Percentiles rank a stretch among this genome's conserved stretches.
Evolutionary conservation across 2,329 filamentous ascomycete genomes (phyloP).

Genomic region (Cladosporium phlei): DNA sequence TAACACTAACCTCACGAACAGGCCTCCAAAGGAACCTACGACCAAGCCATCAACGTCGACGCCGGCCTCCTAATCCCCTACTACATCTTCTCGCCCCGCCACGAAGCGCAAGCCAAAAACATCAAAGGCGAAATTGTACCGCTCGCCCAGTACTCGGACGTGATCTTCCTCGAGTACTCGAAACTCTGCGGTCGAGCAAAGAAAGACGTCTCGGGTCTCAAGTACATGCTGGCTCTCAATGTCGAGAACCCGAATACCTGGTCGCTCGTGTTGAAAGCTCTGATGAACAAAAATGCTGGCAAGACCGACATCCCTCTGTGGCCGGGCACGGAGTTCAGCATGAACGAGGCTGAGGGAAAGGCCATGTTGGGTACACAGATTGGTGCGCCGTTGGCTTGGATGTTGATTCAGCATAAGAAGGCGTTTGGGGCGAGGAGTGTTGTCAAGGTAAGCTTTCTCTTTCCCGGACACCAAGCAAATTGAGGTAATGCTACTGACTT

Average conservation of each 20-base stretch:
- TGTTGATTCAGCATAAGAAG: constrained; percentile 12
- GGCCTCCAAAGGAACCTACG: constrained; percentile 1
- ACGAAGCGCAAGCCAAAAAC: constrained; percentile 2
- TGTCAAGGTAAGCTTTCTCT: constrained; percentile 2
- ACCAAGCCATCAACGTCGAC: constrained; percentile 10
- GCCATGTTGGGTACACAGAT: constrained; percentile 11
- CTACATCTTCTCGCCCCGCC: constrained; percentile 7
- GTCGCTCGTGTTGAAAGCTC: background rate
- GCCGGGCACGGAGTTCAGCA: constrained; percentile 2
- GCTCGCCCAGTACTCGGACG: constrained; percentile 10
- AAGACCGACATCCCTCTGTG: constrained; percentile 6
- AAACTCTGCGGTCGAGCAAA: constrained; percentile 4
- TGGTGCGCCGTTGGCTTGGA: constrained; percentile 7
- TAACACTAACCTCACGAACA: background rate
- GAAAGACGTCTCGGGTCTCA: background rate
- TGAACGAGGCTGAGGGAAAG: background rate
- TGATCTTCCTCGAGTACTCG: constrained; percentile 2
- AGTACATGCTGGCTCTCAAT: constrained; percentile 8
- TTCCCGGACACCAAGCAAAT: no score
- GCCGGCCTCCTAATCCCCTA: constrained; percentile 5
- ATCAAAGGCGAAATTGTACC: constrained; percentile 1
- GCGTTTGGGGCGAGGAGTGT: background rate
- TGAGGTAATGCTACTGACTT: background rate
- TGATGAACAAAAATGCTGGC: constrained; percentile 6
- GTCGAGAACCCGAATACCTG: constrained; percentile 4